Percentiles rank a stretch among this genome's conserved stretches.
Conservation (phyloP, 1,139 yeast genomes). For the Saccharomyces hybrid region DNA sequence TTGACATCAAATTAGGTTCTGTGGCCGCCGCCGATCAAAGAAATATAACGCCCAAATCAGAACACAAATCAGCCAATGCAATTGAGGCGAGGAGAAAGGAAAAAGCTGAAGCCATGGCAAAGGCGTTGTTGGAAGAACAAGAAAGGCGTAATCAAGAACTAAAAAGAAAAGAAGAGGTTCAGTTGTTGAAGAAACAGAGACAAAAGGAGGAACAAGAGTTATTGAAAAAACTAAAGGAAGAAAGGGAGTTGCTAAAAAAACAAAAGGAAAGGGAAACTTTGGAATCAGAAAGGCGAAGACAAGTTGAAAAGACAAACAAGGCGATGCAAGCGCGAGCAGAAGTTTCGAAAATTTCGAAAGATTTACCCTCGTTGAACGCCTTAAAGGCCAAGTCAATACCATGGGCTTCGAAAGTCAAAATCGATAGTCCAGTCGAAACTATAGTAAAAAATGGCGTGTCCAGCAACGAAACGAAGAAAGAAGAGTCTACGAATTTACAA, state of each 20-base stretch:
- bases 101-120: not conserved
- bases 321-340: conserved; percentile 1
- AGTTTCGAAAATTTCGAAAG: conserved; percentile 8
- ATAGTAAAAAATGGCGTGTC: conserved; percentile 16
- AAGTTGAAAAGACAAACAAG: conserved; percentile 8
- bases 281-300: conserved; percentile 7
- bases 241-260: conserved; percentile 3
- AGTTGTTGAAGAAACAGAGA: conserved; percentile 19
- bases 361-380: conserved; percentile 9
- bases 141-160: not conserved
- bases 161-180: not conserved
- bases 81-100: not conserved
- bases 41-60: not conserved
- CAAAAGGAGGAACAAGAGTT: conserved; percentile 10
- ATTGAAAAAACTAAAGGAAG: conserved; percentile 12
- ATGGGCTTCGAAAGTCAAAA: conserved; percentile 39
- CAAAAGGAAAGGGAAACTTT: conserved; percentile 10
- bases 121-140: not conserved
- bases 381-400: conserved; percentile 34
- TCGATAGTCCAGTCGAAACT: conserved; percentile 8
- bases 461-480: conserved; percentile 18
- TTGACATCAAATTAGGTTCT: conserved; percentile 3
- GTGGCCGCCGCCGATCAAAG: not conserved
- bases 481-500: conserved; percentile 16
- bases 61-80: not conserved